Conservation (phyloP, 495 filamentous ascomycete species). For the Penicillium egyptiacum region DNA sequence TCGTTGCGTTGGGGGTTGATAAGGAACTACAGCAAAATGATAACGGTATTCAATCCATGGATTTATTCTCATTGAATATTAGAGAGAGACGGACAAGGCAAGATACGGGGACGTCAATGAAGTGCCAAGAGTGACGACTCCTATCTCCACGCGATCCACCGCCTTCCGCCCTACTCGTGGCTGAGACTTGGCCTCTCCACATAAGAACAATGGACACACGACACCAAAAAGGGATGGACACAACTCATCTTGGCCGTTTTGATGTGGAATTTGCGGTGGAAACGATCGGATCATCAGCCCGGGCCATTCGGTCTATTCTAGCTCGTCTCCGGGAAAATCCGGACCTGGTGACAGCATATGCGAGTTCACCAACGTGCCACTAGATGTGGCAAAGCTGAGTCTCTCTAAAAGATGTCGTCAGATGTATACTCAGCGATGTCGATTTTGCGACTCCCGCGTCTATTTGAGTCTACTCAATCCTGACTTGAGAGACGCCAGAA, state of each 20-base stretch:
- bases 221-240: neutral
- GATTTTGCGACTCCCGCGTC: constrained; percentile 39
- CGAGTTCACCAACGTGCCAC: too few species aligned
- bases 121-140: constrained; percentile 6
- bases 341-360: too few species aligned
- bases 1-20: constrained; percentile 4
- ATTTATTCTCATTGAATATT: neutral
- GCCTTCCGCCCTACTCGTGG: constrained; percentile 8
- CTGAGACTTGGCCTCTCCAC: neutral
- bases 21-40: constrained; percentile 19
- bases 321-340: too few species aligned
- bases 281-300: too few species aligned
- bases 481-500: constrained; percentile 30
- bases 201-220: neutral
- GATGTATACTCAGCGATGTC: constrained; percentile 29
- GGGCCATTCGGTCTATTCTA: too few species aligned
- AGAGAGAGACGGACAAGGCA: neutral
- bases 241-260: too few species aligned
- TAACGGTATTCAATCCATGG: neutral
- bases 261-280: too few species aligned
- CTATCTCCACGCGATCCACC: constrained; percentile 20
- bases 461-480: constrained; percentile 38
- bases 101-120: neutral
- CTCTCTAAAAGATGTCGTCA: too few species aligned
- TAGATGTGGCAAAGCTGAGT: too few species aligned